Evolutionary conservation across 768 basidiomycete genomes (phyloP), one percentile per base, ranked within the genome.

Genomic region (Neoboletus magnificus): DNA sequence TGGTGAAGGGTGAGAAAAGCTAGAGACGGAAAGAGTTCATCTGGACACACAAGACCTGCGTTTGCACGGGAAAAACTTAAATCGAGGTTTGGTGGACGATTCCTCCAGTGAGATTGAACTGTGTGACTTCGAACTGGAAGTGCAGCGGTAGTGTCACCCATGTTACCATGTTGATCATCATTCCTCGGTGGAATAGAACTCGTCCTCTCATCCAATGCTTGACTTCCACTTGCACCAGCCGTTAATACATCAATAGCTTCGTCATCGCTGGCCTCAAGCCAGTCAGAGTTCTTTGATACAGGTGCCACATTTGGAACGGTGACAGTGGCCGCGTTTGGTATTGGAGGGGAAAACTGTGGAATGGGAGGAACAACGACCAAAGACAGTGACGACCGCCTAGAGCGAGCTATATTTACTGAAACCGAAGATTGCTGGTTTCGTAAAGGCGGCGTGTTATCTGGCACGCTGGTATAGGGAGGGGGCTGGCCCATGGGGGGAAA

Each of bases 171-270:
- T 48, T 55, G 49, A 41, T 64, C 43, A 48, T 74, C 61, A 36
- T 61, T 59, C 51, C 73, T 75, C 46, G 67, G 48, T 63, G 62
- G 66, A 8, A 75, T 66, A 39, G 73, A 70, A 66, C 91, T 92
- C 0, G 91, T 93, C 27, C 91, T 82, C 69, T 93, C 91, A 63
- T 93, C 91, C 48, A 93, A 67, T 15, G 86, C 85, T 65, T 87
- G 87, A 62, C 89, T 87, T 9, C 91, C 91, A 56, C 88, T 89
- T 15, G 89, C 78, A 12, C 84, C 91, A 18, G 91, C 90, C 1
- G 91, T 87, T 32, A 92, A 82, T 40, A 89, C 74, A 62, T 91
- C 84, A 51, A 93, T 90, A 15, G 90, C 91, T 69, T 93, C 91
- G 52, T 93, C 91, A 58, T 93, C 91, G 61, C 90, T 92, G 6